Evolutionary conservation across 805 yeast genomes (phyloP).

Genomic region (Candida boleticola): DNA sequence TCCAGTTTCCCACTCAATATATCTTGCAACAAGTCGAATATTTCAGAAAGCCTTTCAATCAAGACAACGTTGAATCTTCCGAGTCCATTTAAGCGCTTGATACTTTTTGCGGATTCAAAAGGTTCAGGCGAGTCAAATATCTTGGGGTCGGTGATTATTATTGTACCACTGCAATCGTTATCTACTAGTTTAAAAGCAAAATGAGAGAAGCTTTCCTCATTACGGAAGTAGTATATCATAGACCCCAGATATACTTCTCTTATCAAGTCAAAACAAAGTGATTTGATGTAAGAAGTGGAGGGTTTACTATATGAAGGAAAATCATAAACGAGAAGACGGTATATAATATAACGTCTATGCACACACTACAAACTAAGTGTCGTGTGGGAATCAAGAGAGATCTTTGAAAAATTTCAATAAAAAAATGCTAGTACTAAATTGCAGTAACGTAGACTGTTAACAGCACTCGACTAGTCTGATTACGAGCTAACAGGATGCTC

Average conservation of each 20-base stretch:
- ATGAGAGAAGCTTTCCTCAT: neutral
- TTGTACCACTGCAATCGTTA: neutral
- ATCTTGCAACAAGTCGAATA: slow-evolving; percentile 1
- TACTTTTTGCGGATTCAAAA: neutral
- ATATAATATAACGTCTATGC: too few relatives aligned
- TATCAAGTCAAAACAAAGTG: too few relatives aligned
- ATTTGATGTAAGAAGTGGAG: too few relatives aligned
- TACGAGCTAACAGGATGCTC: neutral
- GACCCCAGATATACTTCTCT: neutral
- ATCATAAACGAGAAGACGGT: too few relatives aligned
- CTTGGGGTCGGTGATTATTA: neutral
- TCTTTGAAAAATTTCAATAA: slow-evolving; percentile 1
- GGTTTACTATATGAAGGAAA: too few relatives aligned
- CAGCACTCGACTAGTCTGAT: too few relatives aligned
- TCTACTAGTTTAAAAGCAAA: neutral
- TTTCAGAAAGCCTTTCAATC: slow-evolving; percentile 9
- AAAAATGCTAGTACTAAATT: too few relatives aligned
- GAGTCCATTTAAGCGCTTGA: slow-evolving; percentile 4
- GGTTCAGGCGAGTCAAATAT: neutral
- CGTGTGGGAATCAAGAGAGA: neutral
- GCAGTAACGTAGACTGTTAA: too few relatives aligned
- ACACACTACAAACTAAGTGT: too few relatives aligned
- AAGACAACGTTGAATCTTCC: slow-evolving; percentile 7
- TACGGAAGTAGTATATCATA: neutral
- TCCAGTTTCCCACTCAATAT: neutral